Base-by-base conservation (phyloP, 257 asterid genomes). In the Forsythia suspensa region DNA sequence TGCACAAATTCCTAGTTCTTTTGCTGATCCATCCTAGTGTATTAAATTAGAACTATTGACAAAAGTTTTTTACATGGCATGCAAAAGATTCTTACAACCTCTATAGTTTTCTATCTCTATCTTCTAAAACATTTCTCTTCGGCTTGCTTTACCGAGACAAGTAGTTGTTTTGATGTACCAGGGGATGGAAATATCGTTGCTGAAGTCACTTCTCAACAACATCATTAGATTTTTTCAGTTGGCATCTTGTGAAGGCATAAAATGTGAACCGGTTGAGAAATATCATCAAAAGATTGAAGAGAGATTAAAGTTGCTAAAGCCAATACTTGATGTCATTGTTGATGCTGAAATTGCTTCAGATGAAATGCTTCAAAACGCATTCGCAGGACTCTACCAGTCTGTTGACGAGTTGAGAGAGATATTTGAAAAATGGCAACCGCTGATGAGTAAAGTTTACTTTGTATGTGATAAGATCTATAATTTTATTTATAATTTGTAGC, bases 371-470 rank as follows among this genome's bases (percentile, higher is more conserved):
- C 95, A 83, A 77, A 88, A 86, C 73, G 86, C 88, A 41, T 85
- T 88, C 72, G 71, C 83, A 37, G 91, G 87, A 76, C 89, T 90
- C 67, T 81, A 80, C 80, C 94, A 85, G 59, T 86, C 84, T 75
- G 89, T 90, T 79, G 92, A 88, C 79, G 96, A 90, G 59, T 80
- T 91, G 82, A 88, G 85, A 80, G 92, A 90, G 75, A 86, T 87
- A 59, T 90, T 89, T 77, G 92, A 86, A 70, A 87, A 75, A 81
- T 89, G 93, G 93, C 90, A 88, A 68, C 90, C 92, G 67, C 79
- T 94, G 82, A 92, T 88, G 97, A 94, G 97, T 85, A 94, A 92
- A 90, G 79, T 90, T 74, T 90, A 89, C 88, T 92, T 90, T 86
- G 98, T 94, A 89, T 4, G 98, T 89, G 80, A 77, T 68, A 46